Conservation (phyloP, 306 rosid genomes). For the Malus sieversii region DNA sequence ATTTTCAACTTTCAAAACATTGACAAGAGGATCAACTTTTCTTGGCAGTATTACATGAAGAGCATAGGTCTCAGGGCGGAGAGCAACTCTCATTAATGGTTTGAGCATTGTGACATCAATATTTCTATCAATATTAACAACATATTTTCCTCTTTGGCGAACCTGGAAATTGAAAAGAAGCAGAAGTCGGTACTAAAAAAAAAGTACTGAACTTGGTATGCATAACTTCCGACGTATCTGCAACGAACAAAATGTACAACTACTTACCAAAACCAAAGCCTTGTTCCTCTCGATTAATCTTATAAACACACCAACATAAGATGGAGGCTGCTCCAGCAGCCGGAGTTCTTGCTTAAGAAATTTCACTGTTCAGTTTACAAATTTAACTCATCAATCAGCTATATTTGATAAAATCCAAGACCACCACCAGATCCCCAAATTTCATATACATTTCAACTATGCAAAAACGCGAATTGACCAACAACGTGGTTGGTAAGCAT, state of each 20-base stretch:
- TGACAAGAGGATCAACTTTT: conserved; percentile 89
- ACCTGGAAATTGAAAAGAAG: conserved; percentile 36
- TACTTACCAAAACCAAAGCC: conserved; percentile 76
- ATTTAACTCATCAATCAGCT: background rate
- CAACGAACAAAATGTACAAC: background rate
- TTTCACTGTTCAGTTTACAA: conserved; percentile 52
- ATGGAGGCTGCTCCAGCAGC: conserved; percentile 91
- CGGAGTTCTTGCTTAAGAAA: conserved; percentile 91
- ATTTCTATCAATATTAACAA: conserved; percentile 79
- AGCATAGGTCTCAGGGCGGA: conserved; percentile 70
- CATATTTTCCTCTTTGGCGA: conserved; percentile 85
- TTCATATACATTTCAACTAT: background rate
- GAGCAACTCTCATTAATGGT: conserved; percentile 89
- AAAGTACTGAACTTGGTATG: background rate
- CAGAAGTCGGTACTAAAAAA: background rate
- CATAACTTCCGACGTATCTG: background rate
- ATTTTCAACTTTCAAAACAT: conserved; percentile 92
- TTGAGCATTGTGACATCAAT: conserved; percentile 86
- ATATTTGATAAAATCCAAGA: background rate
- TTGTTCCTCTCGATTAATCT: conserved; percentile 92
- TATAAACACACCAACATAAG: conserved; percentile 90
- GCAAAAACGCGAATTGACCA: background rate
- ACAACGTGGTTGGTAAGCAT: background rate
- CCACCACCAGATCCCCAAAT: background rate
- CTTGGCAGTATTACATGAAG: conserved; percentile 83